These are phyloP conservation scores for Thielaviopsis populi DNA, from an alignment of 2,329 filamentous ascomycete genomes.

Conservation along the genomic window DNA sequence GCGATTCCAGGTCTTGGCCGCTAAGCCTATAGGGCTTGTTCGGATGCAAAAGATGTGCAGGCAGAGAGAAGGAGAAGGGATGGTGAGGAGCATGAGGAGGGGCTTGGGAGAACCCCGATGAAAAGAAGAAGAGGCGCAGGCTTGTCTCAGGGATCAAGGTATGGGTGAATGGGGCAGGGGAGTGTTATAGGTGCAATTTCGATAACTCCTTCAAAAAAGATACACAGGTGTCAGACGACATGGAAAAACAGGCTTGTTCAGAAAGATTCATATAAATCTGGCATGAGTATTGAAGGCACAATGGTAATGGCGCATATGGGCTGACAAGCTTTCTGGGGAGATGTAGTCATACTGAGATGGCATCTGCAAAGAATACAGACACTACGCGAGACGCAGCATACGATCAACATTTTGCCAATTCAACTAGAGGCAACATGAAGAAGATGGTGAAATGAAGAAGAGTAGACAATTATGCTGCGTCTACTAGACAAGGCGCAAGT, in stretches of 20 bases:
- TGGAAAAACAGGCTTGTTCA: not conserved
- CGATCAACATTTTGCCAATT: too few species aligned
- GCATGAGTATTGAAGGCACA: not conserved
- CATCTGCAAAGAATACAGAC: too few species aligned
- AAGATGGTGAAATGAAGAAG: too few species aligned
- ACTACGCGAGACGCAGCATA: too few species aligned
- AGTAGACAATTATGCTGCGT: not conserved
- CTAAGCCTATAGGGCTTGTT: not conserved
- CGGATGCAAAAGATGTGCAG: too few species aligned
- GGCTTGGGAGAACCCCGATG: not conserved
- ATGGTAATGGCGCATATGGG: not conserved
- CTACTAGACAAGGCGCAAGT: not conserved
- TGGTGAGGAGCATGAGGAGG: not conserved
- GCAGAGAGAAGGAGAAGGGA: too few species aligned
- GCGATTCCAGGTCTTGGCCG: not conserved
- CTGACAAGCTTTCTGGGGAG: not conserved
- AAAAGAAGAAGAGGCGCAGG: not conserved
- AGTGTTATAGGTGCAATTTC: not conserved
- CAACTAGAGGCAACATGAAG: too few species aligned
- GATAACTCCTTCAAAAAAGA: not conserved
- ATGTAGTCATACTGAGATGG: too few species aligned
- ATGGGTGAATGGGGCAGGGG: not conserved
- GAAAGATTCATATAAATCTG: not conserved
- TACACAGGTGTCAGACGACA: not conserved
- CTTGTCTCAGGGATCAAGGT: not conserved